A percentile compares a stretch with the other conserved stretches of the same genome.
These are phyloP conservation scores for Zychaea mexicana DNA, from an alignment of 371 early-diverging fungal genomes.

Conservation along the genomic window DNA sequence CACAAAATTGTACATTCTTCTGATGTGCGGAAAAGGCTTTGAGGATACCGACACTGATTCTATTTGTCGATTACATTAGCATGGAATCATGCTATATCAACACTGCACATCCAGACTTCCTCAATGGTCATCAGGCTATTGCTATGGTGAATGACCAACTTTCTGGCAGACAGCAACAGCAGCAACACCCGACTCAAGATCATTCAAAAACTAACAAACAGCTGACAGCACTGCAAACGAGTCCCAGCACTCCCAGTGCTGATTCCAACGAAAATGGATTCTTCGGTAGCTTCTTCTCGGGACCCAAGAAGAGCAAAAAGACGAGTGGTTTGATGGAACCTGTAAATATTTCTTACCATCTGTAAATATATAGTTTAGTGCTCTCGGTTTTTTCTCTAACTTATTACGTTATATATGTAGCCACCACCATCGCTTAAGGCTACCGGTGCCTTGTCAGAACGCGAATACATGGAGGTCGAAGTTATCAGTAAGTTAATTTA, in stretches of 20 bases:
- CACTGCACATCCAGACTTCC: slow-evolving; percentile 98
- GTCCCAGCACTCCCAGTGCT: slow-evolving; percentile 15
- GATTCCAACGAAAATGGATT: slow-evolving; percentile 65
- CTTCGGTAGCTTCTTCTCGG: slow-evolving; percentile 94
- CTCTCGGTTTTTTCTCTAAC: background rate
- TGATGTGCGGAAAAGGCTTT: too few relatives aligned
- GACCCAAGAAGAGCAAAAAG: slow-evolving; percentile 75
- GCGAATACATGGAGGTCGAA: slow-evolving; percentile 96
- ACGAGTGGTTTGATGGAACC: slow-evolving; percentile 67
- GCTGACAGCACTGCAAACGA: slow-evolving; percentile 29
- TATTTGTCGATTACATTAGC: too few relatives aligned
- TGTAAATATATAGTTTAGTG: background rate
- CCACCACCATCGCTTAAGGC: slow-evolving; percentile 96
- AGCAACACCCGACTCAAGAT: slow-evolving; percentile 1
- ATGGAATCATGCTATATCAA: slow-evolving; percentile 97
- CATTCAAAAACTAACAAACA: slow-evolving; percentile 31
- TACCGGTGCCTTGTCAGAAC: slow-evolving; percentile 91
- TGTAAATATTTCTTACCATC: slow-evolving; percentile 37
- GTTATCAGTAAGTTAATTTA: slow-evolving; percentile 82
- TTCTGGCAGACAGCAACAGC: slow-evolving; percentile 42
- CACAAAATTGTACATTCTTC: background rate
- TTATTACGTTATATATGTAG: slow-evolving; percentile 34
- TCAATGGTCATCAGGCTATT: slow-evolving; percentile 95
- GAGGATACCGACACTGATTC: too few relatives aligned
- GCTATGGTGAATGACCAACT: slow-evolving; percentile 88